phyloP scores from a whole-genome alignment of 2,329 filamentous ascomycete species.

The Botrytis deweyae region DNA sequence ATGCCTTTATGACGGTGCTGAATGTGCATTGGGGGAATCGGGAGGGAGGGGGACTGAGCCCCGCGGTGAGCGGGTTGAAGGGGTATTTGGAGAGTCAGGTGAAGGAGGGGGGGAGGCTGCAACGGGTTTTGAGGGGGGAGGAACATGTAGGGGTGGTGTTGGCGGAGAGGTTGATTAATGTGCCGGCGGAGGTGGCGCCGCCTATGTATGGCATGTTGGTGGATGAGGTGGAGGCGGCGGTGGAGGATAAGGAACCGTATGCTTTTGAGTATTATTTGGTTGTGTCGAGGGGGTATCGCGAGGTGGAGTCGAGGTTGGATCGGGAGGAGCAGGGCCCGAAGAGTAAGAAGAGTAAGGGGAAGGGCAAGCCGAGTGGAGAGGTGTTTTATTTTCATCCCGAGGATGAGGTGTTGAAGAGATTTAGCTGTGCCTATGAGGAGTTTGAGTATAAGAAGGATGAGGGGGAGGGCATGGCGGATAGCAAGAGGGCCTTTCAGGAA shows the following conservation, averaged over 20 bases:
- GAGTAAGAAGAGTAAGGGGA: slow-evolving; percentile 67
- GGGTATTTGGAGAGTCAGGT: slow-evolving; percentile 65
- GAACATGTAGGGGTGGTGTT: slow-evolving; percentile 70
- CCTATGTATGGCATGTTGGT: slow-evolving; percentile 93
- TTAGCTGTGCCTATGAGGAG: slow-evolving; percentile 67
- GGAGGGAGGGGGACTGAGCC: slow-evolving; percentile 58
- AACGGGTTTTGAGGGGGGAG: not conserved
- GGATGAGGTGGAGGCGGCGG: slow-evolving; percentile 84
- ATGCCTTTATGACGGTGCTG: slow-evolving; percentile 85
- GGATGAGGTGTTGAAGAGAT: slow-evolving; percentile 81
- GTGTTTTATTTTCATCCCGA: slow-evolving; percentile 93
- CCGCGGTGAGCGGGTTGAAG: slow-evolving; percentile 67
- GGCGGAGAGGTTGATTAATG: slow-evolving; percentile 94
- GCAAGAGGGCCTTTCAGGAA: slow-evolving; percentile 92
- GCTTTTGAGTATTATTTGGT: slow-evolving; percentile 91
- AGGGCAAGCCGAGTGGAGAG: slow-evolving; percentile 47
- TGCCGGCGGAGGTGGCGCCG: slow-evolving; percentile 88
- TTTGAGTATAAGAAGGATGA: slow-evolving; percentile 77
- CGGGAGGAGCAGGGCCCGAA: slow-evolving; percentile 56
- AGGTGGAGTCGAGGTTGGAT: slow-evolving; percentile 79
- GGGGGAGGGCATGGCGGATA: slow-evolving; percentile 79
- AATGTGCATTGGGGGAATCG: slow-evolving; percentile 74
- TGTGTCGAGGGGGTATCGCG: slow-evolving; percentile 86
- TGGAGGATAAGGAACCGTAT: slow-evolving; percentile 90
- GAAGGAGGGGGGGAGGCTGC: slow-evolving; percentile 41